phyloP scores from a whole-genome alignment of 352 stramenopile genomes.

The Aphanomyces invadans region DNA sequence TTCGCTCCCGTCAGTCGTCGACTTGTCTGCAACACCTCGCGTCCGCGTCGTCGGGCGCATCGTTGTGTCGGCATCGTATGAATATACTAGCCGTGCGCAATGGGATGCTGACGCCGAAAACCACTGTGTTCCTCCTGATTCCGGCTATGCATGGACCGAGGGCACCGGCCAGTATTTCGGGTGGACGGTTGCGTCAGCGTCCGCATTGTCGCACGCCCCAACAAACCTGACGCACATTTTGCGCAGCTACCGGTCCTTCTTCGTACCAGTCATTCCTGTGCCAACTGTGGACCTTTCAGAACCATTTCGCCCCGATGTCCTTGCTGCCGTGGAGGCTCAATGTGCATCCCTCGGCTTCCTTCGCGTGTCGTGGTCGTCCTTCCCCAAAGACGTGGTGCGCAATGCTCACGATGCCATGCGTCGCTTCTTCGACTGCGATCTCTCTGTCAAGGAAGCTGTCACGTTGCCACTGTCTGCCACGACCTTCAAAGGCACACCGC shows the following conservation, averaged over 20 bases:
- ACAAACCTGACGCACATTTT: neutral
- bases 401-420: conserved; percentile 13
- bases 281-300: conserved; percentile 19
- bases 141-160: conserved; percentile 4
- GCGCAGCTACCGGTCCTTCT: conserved; percentile 24
- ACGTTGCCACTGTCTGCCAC: neutral
- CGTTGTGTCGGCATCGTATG: neutral
- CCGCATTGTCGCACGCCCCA: neutral
- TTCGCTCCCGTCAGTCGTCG: conserved; percentile 1
- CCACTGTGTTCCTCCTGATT: conserved; percentile 1
- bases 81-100: conserved; percentile 1
- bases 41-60: conserved; percentile 8
- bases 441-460: neutral
- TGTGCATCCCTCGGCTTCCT: conserved; percentile 19
- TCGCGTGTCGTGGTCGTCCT: conserved; percentile 12
- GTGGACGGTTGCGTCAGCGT: neutral
- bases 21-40: neutral
- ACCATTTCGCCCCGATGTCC: neutral
- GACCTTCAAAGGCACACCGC: neutral
- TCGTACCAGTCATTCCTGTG: conserved; percentile 19
- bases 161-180: neutral
- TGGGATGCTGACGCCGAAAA: neutral
- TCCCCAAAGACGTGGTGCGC: conserved; percentile 7
- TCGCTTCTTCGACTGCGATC: conserved; percentile 9
- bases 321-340: conserved; percentile 1